Conservation (phyloP, 495 filamentous ascomycete species). For the Endocarpon pusillum region DNA sequence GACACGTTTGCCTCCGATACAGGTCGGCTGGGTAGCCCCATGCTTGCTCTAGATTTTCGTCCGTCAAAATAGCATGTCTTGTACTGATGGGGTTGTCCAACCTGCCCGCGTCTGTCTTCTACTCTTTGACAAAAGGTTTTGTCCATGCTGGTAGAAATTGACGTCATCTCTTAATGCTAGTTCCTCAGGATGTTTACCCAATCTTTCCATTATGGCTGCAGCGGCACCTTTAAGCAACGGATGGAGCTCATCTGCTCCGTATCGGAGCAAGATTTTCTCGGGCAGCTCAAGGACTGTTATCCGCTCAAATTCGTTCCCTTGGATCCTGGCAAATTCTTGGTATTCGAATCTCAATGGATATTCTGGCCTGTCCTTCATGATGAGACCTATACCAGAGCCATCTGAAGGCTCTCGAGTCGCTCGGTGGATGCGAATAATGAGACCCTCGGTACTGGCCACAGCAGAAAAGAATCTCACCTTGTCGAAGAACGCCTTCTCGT, state of each 20-base stretch:
- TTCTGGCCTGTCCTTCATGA: neutral
- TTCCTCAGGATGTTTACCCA: neutral
- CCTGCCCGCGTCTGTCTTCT: no score
- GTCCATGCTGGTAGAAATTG: slow-evolving; percentile 1
- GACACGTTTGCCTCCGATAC: no score
- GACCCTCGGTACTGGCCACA: neutral
- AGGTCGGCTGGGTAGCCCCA: no score
- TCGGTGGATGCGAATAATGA: slow-evolving; percentile 2
- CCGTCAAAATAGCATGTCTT: no score
- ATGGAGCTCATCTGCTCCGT: slow-evolving; percentile 2
- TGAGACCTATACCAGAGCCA: no score
- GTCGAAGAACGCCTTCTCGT: slow-evolving; percentile 3
- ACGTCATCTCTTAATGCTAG: neutral
- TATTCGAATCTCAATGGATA: neutral
- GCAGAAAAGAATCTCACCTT: slow-evolving; percentile 5
- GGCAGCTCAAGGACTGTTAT: neutral
- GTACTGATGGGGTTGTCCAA: no score
- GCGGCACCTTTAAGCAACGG: neutral
- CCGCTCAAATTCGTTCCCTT: neutral
- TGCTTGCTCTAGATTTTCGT: no score
- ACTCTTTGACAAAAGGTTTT: no score
- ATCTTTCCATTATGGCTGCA: neutral
- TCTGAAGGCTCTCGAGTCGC: neutral
- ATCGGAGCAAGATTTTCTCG: slow-evolving; percentile 1
- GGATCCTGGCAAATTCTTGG: neutral